These are phyloP conservation scores for Termitomyces sp. DNA, from an alignment of 768 basidiomycete species.

Conservation along the genomic window DNA sequence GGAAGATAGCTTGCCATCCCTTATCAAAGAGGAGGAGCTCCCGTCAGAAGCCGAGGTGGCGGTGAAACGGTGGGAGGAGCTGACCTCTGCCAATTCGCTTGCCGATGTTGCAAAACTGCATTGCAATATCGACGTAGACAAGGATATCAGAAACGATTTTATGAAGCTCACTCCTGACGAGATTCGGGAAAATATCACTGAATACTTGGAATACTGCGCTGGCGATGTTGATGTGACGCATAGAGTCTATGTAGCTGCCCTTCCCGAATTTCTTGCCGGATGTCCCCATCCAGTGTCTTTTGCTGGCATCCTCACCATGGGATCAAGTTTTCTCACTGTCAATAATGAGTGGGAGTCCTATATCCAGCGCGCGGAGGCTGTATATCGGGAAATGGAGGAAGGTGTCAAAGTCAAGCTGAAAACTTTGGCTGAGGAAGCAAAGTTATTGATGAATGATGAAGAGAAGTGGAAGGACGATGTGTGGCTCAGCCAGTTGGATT, in stretches of 20 bases:
- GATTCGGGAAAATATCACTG: constrained; percentile 62
- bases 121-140: constrained; percentile 78
- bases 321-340: constrained; percentile 86
- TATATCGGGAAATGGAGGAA: constrained; percentile 73
- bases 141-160: constrained; percentile 74
- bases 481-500: constrained; percentile 91
- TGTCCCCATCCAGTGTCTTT: constrained; percentile 95
- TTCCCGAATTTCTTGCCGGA: constrained; percentile 76
- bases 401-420: constrained; percentile 70
- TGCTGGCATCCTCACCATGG: constrained; percentile 89
- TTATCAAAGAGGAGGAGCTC: constrained; percentile 20
- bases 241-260: constrained; percentile 68
- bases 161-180: constrained; percentile 65
- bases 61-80: constrained; percentile 82
- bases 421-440: constrained; percentile 68
- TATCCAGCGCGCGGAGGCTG: constrained; percentile 71
- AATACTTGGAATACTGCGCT: constrained; percentile 84
- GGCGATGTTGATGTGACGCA: constrained; percentile 85
- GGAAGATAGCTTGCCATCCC: constrained; percentile 34
- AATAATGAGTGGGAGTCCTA: constrained; percentile 89
- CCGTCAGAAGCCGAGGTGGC: constrained; percentile 33
- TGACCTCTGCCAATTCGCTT: constrained; percentile 90
- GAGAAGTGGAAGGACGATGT: constrained; percentile 66
- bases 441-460: constrained; percentile 45
- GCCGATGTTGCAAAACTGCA: constrained; percentile 90